Percentiles rank a stretch among this genome's conserved stretches.
Conservation (phyloP, 371 early-diverging fungal genomes). For the Haplosporangium sp. region DNA sequence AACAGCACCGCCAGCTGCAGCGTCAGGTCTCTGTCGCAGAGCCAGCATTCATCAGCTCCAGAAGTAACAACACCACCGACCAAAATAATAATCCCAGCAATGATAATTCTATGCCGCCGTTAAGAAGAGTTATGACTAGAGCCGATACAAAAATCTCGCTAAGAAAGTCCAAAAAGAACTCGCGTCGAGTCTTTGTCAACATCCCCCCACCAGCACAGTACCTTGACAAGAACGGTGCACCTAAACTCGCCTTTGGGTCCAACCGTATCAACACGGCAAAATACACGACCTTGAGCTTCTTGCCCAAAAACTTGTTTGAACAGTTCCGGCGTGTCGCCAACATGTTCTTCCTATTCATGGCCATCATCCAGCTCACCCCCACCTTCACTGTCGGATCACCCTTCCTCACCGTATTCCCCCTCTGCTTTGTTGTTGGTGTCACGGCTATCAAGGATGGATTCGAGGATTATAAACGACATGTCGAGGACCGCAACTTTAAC, state of each 20-base stretch:
- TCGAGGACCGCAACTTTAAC: constrained; percentile 90
- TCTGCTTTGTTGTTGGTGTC: constrained; percentile 86
- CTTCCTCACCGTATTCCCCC: constrained; percentile 87
- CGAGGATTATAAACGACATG: constrained; percentile 95
- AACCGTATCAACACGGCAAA: constrained; percentile 90
- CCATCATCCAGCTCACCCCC: constrained; percentile 90
- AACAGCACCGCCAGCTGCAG: constrained; percentile 1
- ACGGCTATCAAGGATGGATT: constrained; percentile 96
- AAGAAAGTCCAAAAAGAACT: constrained; percentile 47
- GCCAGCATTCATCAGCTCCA: not conserved
- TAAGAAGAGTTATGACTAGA: constrained; percentile 33
- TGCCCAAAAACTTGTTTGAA: constrained; percentile 96
- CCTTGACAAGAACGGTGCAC: constrained; percentile 62
- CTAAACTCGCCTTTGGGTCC: constrained; percentile 61
- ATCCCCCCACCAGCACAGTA: constrained; percentile 67
- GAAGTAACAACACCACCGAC: constrained; percentile 5
- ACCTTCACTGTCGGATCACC: constrained; percentile 79
- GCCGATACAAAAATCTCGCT: constrained; percentile 54
- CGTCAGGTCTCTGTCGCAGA: constrained; percentile 38
- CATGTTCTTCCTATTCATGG: constrained; percentile 95
- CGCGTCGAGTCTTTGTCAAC: constrained; percentile 77
- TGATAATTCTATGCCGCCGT: constrained; percentile 3
- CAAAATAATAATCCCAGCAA: not conserved
- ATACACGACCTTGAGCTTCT: constrained; percentile 91
- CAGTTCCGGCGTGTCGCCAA: constrained; percentile 97